Percentiles rank a stretch among this genome's conserved stretches.
These are phyloP conservation scores for Nitzschia sp. DNA, from an alignment of 108 stramenopile species.

Conservation along the genomic window DNA sequence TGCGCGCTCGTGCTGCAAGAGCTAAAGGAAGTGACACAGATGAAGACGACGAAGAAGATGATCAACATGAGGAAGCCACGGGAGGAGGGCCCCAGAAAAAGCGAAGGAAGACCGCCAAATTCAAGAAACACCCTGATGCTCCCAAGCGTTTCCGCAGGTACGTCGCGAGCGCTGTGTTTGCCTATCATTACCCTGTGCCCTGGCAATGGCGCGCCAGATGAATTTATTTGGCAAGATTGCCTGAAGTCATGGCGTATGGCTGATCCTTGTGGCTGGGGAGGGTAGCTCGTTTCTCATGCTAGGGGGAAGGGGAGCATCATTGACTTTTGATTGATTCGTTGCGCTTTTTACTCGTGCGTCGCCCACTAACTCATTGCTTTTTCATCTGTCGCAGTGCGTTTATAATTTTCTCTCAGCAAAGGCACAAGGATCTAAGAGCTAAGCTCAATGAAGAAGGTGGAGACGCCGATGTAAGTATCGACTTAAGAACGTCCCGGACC, in stretches of 20 bases:
- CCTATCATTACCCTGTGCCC: neutral
- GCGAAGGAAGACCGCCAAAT: conserved; percentile 14
- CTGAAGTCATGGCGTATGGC: neutral
- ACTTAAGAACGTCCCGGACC: no score
- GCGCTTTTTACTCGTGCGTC: no score
- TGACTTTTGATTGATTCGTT: no score
- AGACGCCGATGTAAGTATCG: conserved; percentile 8
- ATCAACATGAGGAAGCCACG: no score
- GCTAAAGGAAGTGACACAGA: no score
- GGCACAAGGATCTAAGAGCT: conserved; percentile 38
- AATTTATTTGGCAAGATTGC: neutral
- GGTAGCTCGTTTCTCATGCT: no score
- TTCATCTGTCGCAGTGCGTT: conserved; percentile 18
- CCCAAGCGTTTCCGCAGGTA: conserved; percentile 45
- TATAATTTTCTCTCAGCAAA: conserved; percentile 41
- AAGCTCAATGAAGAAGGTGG: conserved; percentile 16
- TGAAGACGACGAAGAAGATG: no score
- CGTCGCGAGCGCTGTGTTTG: neutral
- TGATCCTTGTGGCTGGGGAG: no score
- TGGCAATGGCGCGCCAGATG: no score
- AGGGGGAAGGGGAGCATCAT: no score
- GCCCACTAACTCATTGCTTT: neutral
- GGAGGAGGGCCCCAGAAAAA: neutral
- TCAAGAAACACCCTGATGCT: conserved; percentile 44
- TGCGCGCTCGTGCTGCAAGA: no score